Evolutionary conservation across 805 yeast genomes (phyloP), one percentile per base, ranked within the genome.

Genomic region (Candida multigemmis): DNA sequence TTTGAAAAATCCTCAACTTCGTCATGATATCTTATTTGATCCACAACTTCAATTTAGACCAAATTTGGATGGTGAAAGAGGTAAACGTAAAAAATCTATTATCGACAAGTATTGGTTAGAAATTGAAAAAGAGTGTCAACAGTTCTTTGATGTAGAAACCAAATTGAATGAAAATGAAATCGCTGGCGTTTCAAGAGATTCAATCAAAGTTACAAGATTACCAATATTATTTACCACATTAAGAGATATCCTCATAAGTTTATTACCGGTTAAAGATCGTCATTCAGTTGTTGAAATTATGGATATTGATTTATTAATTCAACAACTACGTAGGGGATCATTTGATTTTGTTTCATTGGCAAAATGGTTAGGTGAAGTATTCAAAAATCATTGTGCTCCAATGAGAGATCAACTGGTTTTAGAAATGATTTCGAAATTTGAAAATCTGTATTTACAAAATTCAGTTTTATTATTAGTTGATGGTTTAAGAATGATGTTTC

Each of bases 321-420:
- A 85, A 55, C 93, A 85, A 48, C 49, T 86, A 27, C 53, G 69
- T 21, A 74, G 72, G 36, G 74, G 79, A 13, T 71, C 81, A n/a
- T 70, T 82, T 41, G 82, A 79, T 48, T 82, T 81, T 56, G 70
- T 74, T 12, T 65, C 70, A 19, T 66, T 85, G 41, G 69, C 87
- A 2, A 64, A 65, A 31, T 82, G 93, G 89, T 64, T 87, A 22
- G 74, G 84, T 2, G 62, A 68, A 17, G 71, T 85, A 17, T 78
- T 89, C 55, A 84, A 86, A 54, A 74, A 77, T 27, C 95, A 84
- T 49, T 86, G 96, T 56, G 95, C 96, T 5, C 96, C 96, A 35
- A 85, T 85, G 93, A 71, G 96, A 48, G 95, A 84, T 52, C 57
- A 72, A 21, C 79, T 91, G 86, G 94, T 87, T 19, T 82, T 74